Evolutionary conservation across 495 filamentous ascomycete species (phyloP), one percentile per base, ranked within the genome.

Genomic region (Trypethelium eluteriae): DNA sequence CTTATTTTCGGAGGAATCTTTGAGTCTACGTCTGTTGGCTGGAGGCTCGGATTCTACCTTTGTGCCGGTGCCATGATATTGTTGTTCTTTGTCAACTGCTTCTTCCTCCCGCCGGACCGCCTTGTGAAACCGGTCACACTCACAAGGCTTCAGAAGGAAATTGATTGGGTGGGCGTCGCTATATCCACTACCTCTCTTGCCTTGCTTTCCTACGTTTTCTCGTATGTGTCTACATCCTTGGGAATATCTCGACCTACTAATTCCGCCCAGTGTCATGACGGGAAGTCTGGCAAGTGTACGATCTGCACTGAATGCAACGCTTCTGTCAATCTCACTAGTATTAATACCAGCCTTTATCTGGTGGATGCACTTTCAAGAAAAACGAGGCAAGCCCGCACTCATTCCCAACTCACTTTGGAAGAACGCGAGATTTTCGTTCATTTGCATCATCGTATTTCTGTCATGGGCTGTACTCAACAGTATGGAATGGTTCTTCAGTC

Each of bases 391-490:
- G 36, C 76, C 81, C 11, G 82, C 81, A 12, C 67, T 87, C 46
- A 83, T 87, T 2, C 83, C 83, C 0, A 87, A 84, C 71, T 75
- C 75, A 0, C 64, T 86, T 2, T 86, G 84, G 84, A 76, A 74
- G 38, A 83, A 83, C 44, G 66, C 68, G 0, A 73, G 77, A 0
- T 86, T 85, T 63, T 76, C 81, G 0, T 79, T 67, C 25, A 78
- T 81, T 3, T 85, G 82, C 68, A 62, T 83, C 14, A 83, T 81
- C 69, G 79, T 86, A 0, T 67, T 83, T 0, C 70, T 86, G 7
- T 76, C 77, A 1, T 80, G 76, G 66, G 84, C 77, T 3, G 79
- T 80, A 0, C 62, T 80, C n/a, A 81, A 83, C 44, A 73, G 72
- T 2, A 80, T 82, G 71, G 83, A 85, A 70, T 73, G 78, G 0